Percentiles rank a stretch among this genome's conserved stretches.
phyloP scores from a whole-genome alignment of 495 filamentous ascomycete genomes.

The Niebla homalea region DNA sequence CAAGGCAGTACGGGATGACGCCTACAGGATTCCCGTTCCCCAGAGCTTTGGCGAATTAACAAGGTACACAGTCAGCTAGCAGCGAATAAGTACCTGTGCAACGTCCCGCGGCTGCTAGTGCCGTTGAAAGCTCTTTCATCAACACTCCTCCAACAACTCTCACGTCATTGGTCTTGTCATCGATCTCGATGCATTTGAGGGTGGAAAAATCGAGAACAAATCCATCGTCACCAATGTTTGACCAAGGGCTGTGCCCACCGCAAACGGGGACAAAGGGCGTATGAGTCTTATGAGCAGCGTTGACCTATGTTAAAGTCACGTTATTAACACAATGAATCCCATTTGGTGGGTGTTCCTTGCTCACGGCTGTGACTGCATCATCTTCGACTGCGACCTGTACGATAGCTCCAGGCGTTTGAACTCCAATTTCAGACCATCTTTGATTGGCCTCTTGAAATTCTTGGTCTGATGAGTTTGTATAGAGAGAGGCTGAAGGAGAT shows the following conservation, averaged over 20 bases:
- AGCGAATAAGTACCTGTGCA: conserved; percentile 3
- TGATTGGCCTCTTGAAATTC: not conserved
- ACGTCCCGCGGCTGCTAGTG: conserved; percentile 13
- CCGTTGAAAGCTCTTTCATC: conserved; percentile 18
- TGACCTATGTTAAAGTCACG: conserved; percentile 7
- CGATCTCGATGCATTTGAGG: conserved; percentile 17
- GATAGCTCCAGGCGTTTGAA: conserved; percentile 14
- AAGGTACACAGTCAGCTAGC: not conserved
- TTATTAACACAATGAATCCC: not conserved
- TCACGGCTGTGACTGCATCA: conserved; percentile 5
- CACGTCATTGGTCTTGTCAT: conserved; percentile 11
- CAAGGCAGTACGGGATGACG: conserved; percentile 20
- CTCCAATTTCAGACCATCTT: conserved; percentile 17
- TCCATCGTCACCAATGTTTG: conserved; percentile 17
- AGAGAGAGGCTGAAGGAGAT: no score
- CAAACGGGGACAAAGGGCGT: conserved; percentile 24
- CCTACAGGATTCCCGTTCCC: conserved; percentile 23
- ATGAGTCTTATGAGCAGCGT: conserved; percentile 8
- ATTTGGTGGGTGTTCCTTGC: not conserved
- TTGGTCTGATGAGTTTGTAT: not conserved
- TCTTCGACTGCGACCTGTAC: conserved; percentile 13
- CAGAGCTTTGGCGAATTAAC: conserved; percentile 14
- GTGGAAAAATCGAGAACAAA: conserved; percentile 24
- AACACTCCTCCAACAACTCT: conserved; percentile 19
- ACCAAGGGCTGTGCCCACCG: conserved; percentile 26